Base-by-base conservation (phyloP, 2,329 filamentous ascomycete species). In the Hypoxylon sp. region DNA sequence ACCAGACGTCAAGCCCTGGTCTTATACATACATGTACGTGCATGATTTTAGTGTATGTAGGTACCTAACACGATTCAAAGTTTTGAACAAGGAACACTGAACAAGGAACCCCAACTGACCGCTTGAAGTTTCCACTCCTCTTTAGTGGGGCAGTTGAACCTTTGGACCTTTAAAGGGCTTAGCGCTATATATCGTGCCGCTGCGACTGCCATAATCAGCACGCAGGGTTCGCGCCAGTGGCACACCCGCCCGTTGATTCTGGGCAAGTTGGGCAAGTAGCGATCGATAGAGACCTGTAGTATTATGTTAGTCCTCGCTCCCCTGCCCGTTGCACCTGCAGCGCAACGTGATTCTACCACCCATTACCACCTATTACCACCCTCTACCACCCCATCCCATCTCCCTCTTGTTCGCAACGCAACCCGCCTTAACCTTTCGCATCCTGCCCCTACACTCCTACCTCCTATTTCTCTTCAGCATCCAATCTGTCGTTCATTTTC, bases 31-130 rank as follows among this genome's bases (percentile, higher is more conserved):
- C 40, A 40, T 49, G 20, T 20, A 42, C 25, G 25, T 33, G 20
- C 20, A 20, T 20, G 20, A 20, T 20, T 20, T 20, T 20, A 20
- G 20, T 6, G 30, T 33, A 33, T 61, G 25, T 27, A 27, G 25
- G 25, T 27, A 27, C 25, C 14, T 35, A 37, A 44, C 40, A 44
- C 17, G 40, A 44, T 44, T 37, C 33, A 37, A 14, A 13, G 31
- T 33, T 33, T 13, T 44, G 8, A 7, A 44, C 40, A 44, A 22
- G 40, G 17, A 44, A 22, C 17, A 11, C 8, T 22, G 17, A 60
- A 69, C 70, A 64, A 67, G 70, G 64, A 68, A 65, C 70, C 71
- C 56, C 61, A 72, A 76, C 74, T 77, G 76, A 77, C 75, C 75
- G 76, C 76, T 63, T 76, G 68, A 69, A 63, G 55, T 72, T 74